phyloP scores from a whole-genome alignment of 1,139 yeast genomes.

The Scheffersomyces stambukii region DNA sequence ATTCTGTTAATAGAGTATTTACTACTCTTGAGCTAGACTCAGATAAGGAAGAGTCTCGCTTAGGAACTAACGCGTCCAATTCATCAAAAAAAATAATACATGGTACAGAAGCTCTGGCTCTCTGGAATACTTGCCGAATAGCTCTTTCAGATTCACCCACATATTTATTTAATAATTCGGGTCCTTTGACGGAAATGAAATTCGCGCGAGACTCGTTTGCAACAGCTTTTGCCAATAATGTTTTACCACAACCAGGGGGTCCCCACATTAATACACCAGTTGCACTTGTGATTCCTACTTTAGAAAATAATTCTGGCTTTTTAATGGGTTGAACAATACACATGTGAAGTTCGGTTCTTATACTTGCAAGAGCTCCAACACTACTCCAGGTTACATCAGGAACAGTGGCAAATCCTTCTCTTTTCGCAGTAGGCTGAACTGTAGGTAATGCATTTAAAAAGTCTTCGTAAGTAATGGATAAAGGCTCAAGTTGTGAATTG shows the following conservation, averaged over 20 bases:
- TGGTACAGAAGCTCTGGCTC: conserved; percentile 93
- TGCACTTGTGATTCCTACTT: conserved; percentile 94
- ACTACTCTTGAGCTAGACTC: conserved; percentile 95
- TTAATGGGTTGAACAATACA: conserved; percentile 96
- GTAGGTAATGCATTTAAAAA: conserved; percentile 83
- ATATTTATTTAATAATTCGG: conserved; percentile 87
- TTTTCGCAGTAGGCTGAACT: conserved; percentile 94
- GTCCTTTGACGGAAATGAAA: conserved; percentile 92
- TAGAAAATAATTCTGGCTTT: conserved; percentile 82
- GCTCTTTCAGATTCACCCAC: conserved; percentile 97
- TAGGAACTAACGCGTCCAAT: conserved; percentile 91
- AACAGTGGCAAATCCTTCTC: conserved; percentile 98
- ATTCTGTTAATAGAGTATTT: conserved; percentile 86
- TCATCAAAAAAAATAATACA: conserved; percentile 96
- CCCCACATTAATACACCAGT: conserved; percentile 99
- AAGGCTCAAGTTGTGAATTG: conserved; percentile 65
- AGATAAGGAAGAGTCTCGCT: conserved; percentile 81
- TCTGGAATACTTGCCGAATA: conserved; percentile 86
- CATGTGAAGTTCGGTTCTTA: conserved; percentile 90
- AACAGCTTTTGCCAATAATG: conserved; percentile 91
- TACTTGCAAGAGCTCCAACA: conserved; percentile 81
- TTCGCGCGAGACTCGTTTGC: conserved; percentile 96
- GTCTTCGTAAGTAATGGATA: conserved; percentile 74
- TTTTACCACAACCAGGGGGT: conserved; percentile 99
- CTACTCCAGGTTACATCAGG: conserved; percentile 97